Evolutionary conservation across 108 stramenopile genomes (phyloP).

Genomic region (Chaetoceros tenuissimus): DNA sequence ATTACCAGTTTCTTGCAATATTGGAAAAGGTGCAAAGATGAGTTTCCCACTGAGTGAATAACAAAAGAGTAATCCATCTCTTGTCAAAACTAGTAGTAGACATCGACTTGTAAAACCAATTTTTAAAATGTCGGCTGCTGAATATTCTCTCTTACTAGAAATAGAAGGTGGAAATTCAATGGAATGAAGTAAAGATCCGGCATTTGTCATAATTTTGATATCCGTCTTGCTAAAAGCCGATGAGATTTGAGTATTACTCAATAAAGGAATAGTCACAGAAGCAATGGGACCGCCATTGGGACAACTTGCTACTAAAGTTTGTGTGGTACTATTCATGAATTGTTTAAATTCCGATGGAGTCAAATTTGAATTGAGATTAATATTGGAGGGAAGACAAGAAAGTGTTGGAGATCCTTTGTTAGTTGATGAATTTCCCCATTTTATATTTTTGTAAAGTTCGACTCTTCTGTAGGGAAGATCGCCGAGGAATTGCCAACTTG

Average conservation of each 20-base stretch:
- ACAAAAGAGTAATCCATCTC: constrained; percentile 65
- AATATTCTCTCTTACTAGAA: not conserved
- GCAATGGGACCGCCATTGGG: constrained; percentile 81
- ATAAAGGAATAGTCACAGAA: constrained; percentile 49
- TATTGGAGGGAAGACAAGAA: not conserved
- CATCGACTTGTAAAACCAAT: constrained; percentile 71
- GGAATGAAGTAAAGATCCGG: constrained; percentile 36
- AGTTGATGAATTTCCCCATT: constrained; percentile 31
- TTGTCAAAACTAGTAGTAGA: constrained; percentile 47
- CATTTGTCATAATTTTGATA: constrained; percentile 63
- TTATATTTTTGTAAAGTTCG: constrained; percentile 49
- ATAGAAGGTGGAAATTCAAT: constrained; percentile 52
- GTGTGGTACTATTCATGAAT: constrained; percentile 50
- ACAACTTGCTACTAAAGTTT: constrained; percentile 66
- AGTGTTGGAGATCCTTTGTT: not conserved
- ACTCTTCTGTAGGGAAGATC: constrained; percentile 78
- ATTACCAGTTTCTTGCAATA: constrained; percentile 25
- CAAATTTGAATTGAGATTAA: not conserved
- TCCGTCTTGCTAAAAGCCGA: constrained; percentile 36
- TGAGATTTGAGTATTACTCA: constrained; percentile 13
- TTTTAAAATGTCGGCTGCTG: constrained; percentile 48
- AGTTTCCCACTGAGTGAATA: constrained; percentile 49
- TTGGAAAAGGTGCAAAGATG: constrained; percentile 61
- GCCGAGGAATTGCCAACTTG: constrained; percentile 71
- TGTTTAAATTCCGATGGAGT: constrained; percentile 1